phyloP scores from a whole-genome alignment of 2,329 filamentous ascomycete species.

The Pezicula radicicola region DNA sequence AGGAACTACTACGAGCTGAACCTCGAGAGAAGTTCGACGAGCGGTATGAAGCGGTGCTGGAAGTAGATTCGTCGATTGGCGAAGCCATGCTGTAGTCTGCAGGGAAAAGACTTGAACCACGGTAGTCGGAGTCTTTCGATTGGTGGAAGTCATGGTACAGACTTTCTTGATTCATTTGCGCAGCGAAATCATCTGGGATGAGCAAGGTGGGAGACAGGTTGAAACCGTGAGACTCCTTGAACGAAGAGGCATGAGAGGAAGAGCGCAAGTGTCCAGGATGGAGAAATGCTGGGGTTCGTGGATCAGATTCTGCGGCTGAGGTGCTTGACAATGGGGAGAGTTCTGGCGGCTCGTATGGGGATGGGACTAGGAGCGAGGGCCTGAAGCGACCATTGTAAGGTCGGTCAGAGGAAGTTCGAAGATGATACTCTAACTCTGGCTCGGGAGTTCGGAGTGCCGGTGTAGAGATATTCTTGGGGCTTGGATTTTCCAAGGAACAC shows the following conservation, averaged over 20 bases:
- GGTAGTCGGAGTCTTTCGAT: constrained; percentile 15
- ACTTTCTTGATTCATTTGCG: constrained; percentile 42
- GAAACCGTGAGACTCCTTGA: constrained; percentile 58
- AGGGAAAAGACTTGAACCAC: constrained; percentile 18
- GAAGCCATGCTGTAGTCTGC: constrained; percentile 16
- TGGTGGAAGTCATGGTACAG: constrained; percentile 19
- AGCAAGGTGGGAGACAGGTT: constrained; percentile 59
- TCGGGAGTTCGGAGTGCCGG: constrained; percentile 4
- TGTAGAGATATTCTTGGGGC: constrained; percentile 23
- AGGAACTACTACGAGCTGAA: constrained; percentile 24
- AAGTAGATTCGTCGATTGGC: constrained; percentile 25
- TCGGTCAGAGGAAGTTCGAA: constrained; percentile 19
- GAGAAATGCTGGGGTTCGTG: constrained; percentile 21
- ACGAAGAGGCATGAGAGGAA: constrained; percentile 46
- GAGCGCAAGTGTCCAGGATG: constrained; percentile 19
- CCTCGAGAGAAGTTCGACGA: constrained; percentile 27
- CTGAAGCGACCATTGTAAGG: constrained; percentile 25
- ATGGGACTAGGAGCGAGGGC: constrained; percentile 25
- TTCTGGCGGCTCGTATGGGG: constrained; percentile 24
- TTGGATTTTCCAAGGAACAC: constrained; percentile 44
- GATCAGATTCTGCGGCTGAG: constrained; percentile 21
- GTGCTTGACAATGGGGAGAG: constrained; percentile 25
- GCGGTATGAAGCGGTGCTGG: constrained; percentile 26
- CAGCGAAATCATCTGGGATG: constrained; percentile 56
- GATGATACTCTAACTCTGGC: constrained; percentile 15